Conservation (phyloP, 1,139 yeast species). For the Protomyces gravidus region DNA sequence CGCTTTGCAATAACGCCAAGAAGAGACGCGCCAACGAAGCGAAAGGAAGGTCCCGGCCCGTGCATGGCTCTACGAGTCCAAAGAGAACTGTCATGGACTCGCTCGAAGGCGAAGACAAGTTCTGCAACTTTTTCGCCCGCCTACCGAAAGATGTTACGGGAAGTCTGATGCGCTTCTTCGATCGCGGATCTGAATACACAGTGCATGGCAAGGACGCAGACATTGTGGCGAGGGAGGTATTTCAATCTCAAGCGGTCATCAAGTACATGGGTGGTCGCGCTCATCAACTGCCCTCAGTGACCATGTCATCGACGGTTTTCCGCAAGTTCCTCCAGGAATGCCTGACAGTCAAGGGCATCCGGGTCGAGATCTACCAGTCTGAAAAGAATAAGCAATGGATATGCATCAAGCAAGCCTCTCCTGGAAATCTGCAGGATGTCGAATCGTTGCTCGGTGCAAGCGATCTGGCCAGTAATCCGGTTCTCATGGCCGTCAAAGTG, state of each 20-base stretch:
- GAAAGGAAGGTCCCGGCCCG: background rate
- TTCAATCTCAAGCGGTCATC: constrained; percentile 74
- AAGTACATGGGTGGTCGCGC: constrained; percentile 50
- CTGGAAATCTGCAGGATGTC: constrained; percentile 81
- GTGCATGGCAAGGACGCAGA: constrained; percentile 73
- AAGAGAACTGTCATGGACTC: background rate
- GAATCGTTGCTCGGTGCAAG: constrained; percentile 66
- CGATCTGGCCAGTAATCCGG: constrained; percentile 53
- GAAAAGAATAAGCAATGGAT: constrained; percentile 49
- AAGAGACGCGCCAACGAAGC: too few relatives aligned
- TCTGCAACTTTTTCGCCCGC: constrained; percentile 55
- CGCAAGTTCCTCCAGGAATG: constrained; percentile 61
- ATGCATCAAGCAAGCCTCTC: constrained; percentile 64
- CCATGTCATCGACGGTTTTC: constrained; percentile 72
- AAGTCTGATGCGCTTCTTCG: constrained; percentile 61
- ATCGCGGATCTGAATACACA: constrained; percentile 67
- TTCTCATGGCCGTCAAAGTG: constrained; percentile 69
- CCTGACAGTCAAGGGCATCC: constrained; percentile 64
- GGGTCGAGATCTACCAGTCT: constrained; percentile 69
- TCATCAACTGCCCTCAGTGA: constrained; percentile 59
- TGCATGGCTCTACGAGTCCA: background rate
- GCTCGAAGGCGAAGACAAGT: constrained; percentile 58
- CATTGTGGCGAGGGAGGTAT: constrained; percentile 74
- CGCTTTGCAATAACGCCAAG: too few relatives aligned
- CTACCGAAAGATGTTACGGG: constrained; percentile 48